A percentile compares a stretch with the other conserved stretches of the same genome.
Conservation (phyloP, 331 rosid species). For the Phaseolus coccineus region DNA sequence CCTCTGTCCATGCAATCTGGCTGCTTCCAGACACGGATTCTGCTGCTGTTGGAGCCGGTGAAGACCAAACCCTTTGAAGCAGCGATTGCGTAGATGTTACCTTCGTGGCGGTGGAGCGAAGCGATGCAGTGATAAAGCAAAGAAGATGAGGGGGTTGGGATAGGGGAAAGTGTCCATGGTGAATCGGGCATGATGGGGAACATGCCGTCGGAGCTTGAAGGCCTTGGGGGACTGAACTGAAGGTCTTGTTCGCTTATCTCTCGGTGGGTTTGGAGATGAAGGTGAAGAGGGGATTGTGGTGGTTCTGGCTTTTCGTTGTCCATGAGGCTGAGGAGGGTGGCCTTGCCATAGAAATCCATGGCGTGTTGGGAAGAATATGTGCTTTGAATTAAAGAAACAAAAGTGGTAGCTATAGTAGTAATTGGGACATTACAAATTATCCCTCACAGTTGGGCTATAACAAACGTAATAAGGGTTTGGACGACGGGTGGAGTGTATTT, state of each 20-base stretch:
- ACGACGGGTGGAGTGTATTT: constrained; percentile 40
- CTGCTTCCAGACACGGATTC: constrained; percentile 75
- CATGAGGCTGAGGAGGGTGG: constrained; percentile 54
- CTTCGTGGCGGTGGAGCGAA: constrained; percentile 78
- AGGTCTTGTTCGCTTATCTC: constrained; percentile 53
- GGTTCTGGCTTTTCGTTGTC: constrained; percentile 48
- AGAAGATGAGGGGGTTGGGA: constrained; percentile 59
- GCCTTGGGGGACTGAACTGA: constrained; percentile 50
- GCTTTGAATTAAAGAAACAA: not conserved
- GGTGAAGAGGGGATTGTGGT: constrained; percentile 45
- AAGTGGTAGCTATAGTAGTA: not conserved
- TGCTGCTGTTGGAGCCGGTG: constrained; percentile 73
- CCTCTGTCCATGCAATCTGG: constrained; percentile 76
- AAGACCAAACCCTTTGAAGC: constrained; percentile 70
- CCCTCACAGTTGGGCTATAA: not conserved
- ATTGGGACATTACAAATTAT: not conserved
- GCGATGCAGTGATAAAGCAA: constrained; percentile 83
- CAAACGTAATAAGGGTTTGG: not conserved
- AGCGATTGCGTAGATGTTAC: constrained; percentile 70
- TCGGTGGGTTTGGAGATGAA: constrained; percentile 40
- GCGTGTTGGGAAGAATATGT: not conserved
- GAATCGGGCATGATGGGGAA: constrained; percentile 53
- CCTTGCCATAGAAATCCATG: constrained; percentile 57
- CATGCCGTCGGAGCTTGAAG: constrained; percentile 45
- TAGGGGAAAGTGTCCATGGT: constrained; percentile 86